Evolutionary conservation across 2,329 filamentous ascomycete species (phyloP).

Genomic region (Simplicillium aogashimaense): DNA sequence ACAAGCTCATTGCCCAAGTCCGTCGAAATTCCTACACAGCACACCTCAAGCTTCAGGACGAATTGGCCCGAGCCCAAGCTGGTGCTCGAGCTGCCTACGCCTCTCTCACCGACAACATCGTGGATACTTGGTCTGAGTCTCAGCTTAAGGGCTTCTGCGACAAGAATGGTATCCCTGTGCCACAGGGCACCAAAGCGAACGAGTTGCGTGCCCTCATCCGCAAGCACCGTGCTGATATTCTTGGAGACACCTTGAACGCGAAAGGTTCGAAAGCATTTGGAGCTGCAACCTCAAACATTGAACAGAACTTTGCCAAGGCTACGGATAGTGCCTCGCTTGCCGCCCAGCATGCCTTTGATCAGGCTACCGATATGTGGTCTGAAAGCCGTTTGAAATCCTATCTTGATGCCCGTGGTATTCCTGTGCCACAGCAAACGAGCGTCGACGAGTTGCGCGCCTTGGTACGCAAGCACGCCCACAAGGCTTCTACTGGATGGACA

Average conservation of each 20-base stretch:
- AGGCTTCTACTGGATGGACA: slow-evolving; percentile 56
- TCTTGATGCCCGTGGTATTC: slow-evolving; percentile 66
- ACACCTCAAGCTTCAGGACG: slow-evolving; percentile 55
- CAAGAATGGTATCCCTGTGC: slow-evolving; percentile 77
- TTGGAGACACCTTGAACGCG: slow-evolving; percentile 52
- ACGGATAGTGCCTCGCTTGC: slow-evolving; percentile 58
- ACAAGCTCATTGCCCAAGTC: slow-evolving; percentile 79
- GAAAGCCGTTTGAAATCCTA: slow-evolving; percentile 70
- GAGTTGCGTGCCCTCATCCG: slow-evolving; percentile 84
- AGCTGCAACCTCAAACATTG: slow-evolving; percentile 64
- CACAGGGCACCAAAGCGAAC: slow-evolving; percentile 83
- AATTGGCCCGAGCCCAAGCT: slow-evolving; percentile 49
- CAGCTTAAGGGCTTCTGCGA: slow-evolving; percentile 89
- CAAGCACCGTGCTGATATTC: slow-evolving; percentile 68
- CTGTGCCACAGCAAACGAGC: slow-evolving; percentile 62
- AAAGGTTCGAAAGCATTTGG: slow-evolving; percentile 53
- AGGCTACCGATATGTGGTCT: slow-evolving; percentile 55
- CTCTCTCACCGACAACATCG: slow-evolving; percentile 70
- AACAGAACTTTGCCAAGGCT: slow-evolving; percentile 67
- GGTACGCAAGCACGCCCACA: slow-evolving; percentile 64
- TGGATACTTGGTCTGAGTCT: slow-evolving; percentile 82
- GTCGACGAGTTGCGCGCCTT: slow-evolving; percentile 63
- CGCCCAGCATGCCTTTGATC: slow-evolving; percentile 57
- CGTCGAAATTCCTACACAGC: slow-evolving; percentile 84
- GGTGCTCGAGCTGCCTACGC: slow-evolving; percentile 62